These are phyloP conservation scores for Penicillium angulare DNA, from an alignment of 495 filamentous ascomycete species.

Conservation along the genomic window DNA sequence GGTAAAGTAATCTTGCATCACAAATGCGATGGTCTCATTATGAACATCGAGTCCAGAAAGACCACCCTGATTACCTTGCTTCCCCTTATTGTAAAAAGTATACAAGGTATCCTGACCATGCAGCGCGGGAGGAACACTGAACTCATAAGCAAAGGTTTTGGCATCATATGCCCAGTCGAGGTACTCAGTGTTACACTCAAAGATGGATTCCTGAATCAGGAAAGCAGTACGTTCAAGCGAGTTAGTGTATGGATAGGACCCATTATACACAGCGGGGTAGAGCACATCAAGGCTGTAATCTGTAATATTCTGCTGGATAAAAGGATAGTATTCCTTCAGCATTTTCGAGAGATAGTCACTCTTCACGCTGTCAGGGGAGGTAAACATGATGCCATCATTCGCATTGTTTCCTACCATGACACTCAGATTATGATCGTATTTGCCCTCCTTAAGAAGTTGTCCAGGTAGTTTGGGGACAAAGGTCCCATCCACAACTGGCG, in stretches of 20 bases:
- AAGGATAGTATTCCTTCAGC: constrained; percentile 37
- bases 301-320: constrained; percentile 38
- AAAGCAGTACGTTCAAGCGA: constrained; percentile 36
- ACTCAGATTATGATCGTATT: constrained; percentile 52
- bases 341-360: constrained; percentile 45
- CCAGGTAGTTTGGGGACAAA: constrained; percentile 57
- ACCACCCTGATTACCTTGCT: neutral
- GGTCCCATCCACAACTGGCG: constrained; percentile 57
- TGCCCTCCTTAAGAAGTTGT: constrained; percentile 53
- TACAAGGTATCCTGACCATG: constrained; percentile 60
- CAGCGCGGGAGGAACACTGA: constrained; percentile 56
- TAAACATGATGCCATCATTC: constrained; percentile 55
- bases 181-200: constrained; percentile 62
- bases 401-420: constrained; percentile 58
- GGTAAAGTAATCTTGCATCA: constrained; percentile 60
- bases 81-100: constrained; percentile 53
- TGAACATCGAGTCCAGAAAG: constrained; percentile 19
- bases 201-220: constrained; percentile 44
- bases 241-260: constrained; percentile 45
- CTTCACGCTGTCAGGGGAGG: constrained; percentile 53
- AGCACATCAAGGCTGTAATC: constrained; percentile 48
- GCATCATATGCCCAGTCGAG: constrained; percentile 48
- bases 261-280: constrained; percentile 59
- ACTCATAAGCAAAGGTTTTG: constrained; percentile 57
- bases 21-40: constrained; percentile 46